Conservation (phyloP, 768 basidiomycete species). For the Boletellus ananas region DNA sequence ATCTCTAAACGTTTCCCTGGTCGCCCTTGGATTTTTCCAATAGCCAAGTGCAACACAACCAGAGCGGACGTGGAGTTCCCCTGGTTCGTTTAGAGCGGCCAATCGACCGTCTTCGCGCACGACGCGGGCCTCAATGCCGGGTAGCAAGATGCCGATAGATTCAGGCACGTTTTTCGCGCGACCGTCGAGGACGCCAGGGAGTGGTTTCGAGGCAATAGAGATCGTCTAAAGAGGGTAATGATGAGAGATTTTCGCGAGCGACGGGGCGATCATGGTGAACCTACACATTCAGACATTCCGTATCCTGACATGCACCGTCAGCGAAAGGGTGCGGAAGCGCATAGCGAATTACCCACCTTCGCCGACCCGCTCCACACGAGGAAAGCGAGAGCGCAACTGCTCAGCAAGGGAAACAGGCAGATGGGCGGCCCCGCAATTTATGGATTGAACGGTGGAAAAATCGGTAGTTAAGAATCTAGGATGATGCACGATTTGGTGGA, state of each 20-base stretch:
- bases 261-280: constrained; percentile 20
- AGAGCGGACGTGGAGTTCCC: constrained; percentile 62
- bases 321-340: not conserved
- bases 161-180: constrained; percentile 38
- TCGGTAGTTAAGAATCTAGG: constrained; percentile 44
- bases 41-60: constrained; percentile 62
- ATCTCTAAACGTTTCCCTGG: constrained; percentile 56
- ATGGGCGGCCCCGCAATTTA: constrained; percentile 62
- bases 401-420: constrained; percentile 53
- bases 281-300: constrained; percentile 66
- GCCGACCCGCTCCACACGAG: constrained; percentile 30
- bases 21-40: constrained; percentile 67
- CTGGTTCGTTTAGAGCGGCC: constrained; percentile 53
- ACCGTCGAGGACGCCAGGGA: constrained; percentile 44
- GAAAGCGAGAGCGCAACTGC: constrained; percentile 38
- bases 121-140: constrained; percentile 63
- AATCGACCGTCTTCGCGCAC: constrained; percentile 56
- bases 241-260: not conserved
- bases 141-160: constrained; percentile 54
- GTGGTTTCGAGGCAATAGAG: constrained; percentile 41
- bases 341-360: constrained; percentile 41
- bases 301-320: constrained; percentile 45
- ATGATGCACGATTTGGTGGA: constrained; percentile 62
- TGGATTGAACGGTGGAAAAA: constrained; percentile 43
- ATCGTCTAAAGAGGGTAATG: constrained; percentile 45